phyloP scores from a whole-genome alignment of 108 stramenopile species.

The Epithemia pelagica region DNA sequence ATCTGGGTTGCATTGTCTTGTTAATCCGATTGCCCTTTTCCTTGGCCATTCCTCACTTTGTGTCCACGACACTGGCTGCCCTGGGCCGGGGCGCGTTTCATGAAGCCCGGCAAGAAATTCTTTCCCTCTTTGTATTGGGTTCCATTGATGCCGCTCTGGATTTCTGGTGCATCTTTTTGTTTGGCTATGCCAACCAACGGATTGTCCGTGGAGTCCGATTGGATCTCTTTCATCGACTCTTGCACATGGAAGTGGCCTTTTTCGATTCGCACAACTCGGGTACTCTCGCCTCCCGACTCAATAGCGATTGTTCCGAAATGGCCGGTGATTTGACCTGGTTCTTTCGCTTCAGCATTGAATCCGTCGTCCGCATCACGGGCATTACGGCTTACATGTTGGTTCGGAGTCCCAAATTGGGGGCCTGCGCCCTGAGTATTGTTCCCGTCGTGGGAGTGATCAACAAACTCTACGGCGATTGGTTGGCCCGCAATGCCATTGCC shows the following conservation, averaged over 20 bases:
- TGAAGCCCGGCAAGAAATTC: conserved; percentile 58
- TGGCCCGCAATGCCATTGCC: conserved; percentile 49
- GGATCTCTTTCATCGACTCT: conserved; percentile 58
- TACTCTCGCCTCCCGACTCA: conserved; percentile 74
- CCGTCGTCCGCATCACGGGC: conserved; percentile 73
- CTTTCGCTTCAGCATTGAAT: conserved; percentile 82
- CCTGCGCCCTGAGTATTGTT: conserved; percentile 65
- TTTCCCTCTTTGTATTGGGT: conserved; percentile 73
- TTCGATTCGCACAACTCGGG: conserved; percentile 71
- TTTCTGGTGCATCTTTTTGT: conserved; percentile 88
- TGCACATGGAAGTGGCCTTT: conserved; percentile 77
- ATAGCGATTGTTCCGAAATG: conserved; percentile 84
- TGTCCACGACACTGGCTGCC: conserved; percentile 67
- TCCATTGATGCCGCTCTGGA: conserved; percentile 67
- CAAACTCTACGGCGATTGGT: conserved; percentile 79
- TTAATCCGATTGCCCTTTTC: conserved; percentile 83
- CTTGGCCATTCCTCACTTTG: conserved; percentile 81
- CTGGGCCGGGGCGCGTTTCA: conserved; percentile 50
- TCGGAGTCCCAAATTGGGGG: conserved; percentile 61
- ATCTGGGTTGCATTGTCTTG: conserved; percentile 72
- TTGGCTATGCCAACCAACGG: conserved; percentile 79
- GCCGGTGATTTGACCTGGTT: conserved; percentile 88
- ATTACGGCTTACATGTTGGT: conserved; percentile 79
- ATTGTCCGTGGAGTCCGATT: conserved; percentile 72
- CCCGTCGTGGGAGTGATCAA: conserved; percentile 80